Evolutionary conservation across 768 basidiomycete genomes (phyloP).

Genomic region (Pisolithus albus): DNA sequence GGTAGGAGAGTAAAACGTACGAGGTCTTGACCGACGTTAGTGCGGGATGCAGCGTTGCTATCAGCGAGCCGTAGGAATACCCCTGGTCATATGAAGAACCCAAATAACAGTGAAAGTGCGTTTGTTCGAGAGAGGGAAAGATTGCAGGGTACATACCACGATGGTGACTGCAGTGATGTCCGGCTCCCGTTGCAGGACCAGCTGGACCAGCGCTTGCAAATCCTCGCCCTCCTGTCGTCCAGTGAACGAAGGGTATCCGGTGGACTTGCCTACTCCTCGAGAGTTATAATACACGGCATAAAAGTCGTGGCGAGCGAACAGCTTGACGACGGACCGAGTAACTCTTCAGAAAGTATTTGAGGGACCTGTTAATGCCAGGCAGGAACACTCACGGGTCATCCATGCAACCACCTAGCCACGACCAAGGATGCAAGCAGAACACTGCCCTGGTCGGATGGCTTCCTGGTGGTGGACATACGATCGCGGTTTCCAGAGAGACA

Average conservation of each 20-base stretch:
- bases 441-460: constrained; percentile 40
- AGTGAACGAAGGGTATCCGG: constrained; percentile 67
- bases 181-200: constrained; percentile 39
- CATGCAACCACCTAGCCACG: constrained; percentile 75
- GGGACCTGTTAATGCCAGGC: background rate
- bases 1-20: constrained; percentile 73
- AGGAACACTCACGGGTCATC: constrained; percentile 57
- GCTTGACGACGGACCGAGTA: constrained; percentile 40
- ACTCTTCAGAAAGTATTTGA: constrained; percentile 6
- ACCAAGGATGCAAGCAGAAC: constrained; percentile 79
- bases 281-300: constrained; percentile 70
- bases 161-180: constrained; percentile 48
- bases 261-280: constrained; percentile 68
- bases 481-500: constrained; percentile 37
- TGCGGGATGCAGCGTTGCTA: constrained; percentile 58
- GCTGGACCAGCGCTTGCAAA: constrained; percentile 53
- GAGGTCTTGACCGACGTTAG: constrained; percentile 45
- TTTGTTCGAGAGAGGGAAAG: background rate
- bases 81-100: constrained; percentile 44
- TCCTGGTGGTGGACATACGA: constrained; percentile 22
- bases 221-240: constrained; percentile 68
- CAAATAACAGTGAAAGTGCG: background rate
- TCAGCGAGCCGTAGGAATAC: constrained; percentile 76
- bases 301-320: constrained; percentile 41
- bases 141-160: constrained; percentile 38